Base-by-base conservation (phyloP, 768 basidiomycete genomes). In the Coprinopsis cinerea region DNA sequence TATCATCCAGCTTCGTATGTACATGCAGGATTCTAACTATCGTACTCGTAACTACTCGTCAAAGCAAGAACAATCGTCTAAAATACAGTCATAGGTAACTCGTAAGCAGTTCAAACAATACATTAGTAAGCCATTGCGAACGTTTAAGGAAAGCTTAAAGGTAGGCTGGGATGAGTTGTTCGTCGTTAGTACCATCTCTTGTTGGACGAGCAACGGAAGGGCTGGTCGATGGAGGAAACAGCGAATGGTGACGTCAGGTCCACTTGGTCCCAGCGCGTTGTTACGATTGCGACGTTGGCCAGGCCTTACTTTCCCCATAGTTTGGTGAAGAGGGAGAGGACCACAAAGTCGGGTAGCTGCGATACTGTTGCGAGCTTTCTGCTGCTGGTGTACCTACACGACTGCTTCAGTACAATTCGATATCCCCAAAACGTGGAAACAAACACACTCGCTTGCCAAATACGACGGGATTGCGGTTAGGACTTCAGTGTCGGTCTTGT, bases 111-210 rank as follows among this genome's bases (percentile, higher is more conserved):
- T n/a, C n/a, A n/a, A n/a, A n/a, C n/a, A n/a, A n/a, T n/a, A n/a
- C n/a, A n/a, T n/a, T n/a, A n/a, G n/a, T n/a, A n/a, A n/a, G n/a
- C n/a, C n/a, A n/a, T n/a, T n/a, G 28, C 27, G 44, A 15, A 28
- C 27, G 27, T 25, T 17, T 18, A 15, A 20, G 32, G n/a, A 23
- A 45, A 45, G 17, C 27, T 25, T 4, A 45, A 14, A 32, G 32
- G 44, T 30, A 45, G 28, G 52, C 47, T 1, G 39, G 7, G 11
- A 57, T n/a, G 2, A 43, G 23, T 43, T 44, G 51, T 17, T 36
- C 44, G 22, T 54, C 32, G 20, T 57, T 53, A n/a, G n/a, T 2
- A 54, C 56, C 48, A 57, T 54, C 23, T 57, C 56, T 22, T 39
- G 14, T 22, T 57, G 56, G 34, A 57, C 51, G 18, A 47, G 34